These are phyloP conservation scores for Cercospora brassicicola DNA, from an alignment of 2,329 filamentous ascomycete genomes.

Conservation along the genomic window DNA sequence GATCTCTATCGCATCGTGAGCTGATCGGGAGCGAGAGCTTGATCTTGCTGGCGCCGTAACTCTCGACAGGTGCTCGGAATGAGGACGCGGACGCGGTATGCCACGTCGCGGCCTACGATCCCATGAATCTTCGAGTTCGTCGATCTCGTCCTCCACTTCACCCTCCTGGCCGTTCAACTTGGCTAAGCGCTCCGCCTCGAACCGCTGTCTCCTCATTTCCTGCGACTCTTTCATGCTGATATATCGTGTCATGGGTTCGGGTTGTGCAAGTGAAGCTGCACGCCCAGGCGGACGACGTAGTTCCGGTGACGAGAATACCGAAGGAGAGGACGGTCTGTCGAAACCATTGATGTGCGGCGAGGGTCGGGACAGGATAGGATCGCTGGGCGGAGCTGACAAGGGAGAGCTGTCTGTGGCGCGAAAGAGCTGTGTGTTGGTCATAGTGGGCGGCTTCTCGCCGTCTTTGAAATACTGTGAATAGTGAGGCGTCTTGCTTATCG, in stretches of 20 bases:
- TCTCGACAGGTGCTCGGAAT: conserved; percentile 8
- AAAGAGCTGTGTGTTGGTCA: conserved; percentile 51
- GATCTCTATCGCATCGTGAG: conserved; percentile 4
- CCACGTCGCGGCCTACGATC: conserved; percentile 2
- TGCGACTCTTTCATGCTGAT: conserved; percentile 49
- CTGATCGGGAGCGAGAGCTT: conserved; percentile 8
- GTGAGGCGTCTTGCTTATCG: conserved; percentile 42
- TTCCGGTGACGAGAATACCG: conserved; percentile 16
- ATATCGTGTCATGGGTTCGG: conserved; percentile 6
- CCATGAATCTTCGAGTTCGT: conserved; percentile 4
- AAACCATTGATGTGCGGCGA: conserved; percentile 45
- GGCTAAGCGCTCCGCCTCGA: conserved; percentile 29
- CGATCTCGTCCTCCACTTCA: neutral
- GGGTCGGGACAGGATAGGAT: conserved; percentile 48
- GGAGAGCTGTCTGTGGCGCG: conserved; percentile 48
- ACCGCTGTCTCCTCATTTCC: conserved; percentile 32
- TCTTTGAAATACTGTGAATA: conserved; percentile 43
- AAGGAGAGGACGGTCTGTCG: conserved; percentile 39
- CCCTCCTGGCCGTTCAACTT: neutral
- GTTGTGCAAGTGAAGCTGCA: neutral
- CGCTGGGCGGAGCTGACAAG: conserved; percentile 42
- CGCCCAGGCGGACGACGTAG: neutral
- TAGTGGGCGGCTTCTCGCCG: conserved; percentile 32
- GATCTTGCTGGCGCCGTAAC: conserved; percentile 17
- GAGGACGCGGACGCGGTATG: neutral